Base-by-base conservation (phyloP, 2,329 filamentous ascomycete species). In the Fusarium circinatum region DNA sequence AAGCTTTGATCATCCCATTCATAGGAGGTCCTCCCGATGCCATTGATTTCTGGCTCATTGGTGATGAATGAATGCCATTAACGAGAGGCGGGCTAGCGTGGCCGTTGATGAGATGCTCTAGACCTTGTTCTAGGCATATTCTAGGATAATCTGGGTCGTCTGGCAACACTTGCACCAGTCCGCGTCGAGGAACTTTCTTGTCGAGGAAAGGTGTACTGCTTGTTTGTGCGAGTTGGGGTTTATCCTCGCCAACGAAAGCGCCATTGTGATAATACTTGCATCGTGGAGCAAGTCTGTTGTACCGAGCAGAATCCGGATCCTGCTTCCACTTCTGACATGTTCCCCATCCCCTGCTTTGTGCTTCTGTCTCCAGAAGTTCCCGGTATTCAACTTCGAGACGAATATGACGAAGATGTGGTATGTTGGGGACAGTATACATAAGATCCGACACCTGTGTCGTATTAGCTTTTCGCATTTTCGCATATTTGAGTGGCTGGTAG, bases 201-300 rank as follows among this genome's bases (percentile, higher is more conserved):
- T 89, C 88, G 12, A 86, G 86, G 73, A 89, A 89, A 7, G 90
- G 88, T 17, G 84, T 85, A 62, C 82, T 85, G 82, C 88, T 89
- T 18, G 86, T 85, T 49, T 84, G 82, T 60, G 85, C 83, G 32
- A 83, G 79, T 36, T 83, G 83, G 0, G 88, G 85, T 64, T 83
- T 81, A 34, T 88, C 85, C 76, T 91, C 89, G 41, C 83, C 83
- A 17, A 89, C 82, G 38, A 90, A 78, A 14, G 82, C 74, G 38
- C 90, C 90, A 75, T 91, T 88, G 73, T 90, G 73, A 73, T 88
- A 92, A 76, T 89, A 88, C 77, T 88, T 90, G 73, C 85, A 85
- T 66, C 87, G 83, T 4, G 90, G 90, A 9, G 87, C 87, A 76
- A 89, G 90, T 8, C 84, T 84, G 48, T 86, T 82, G 65, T 84